These are phyloP conservation scores for Solanum pennellii DNA, from an alignment of 257 asterid species.

Conservation along the genomic window DNA sequence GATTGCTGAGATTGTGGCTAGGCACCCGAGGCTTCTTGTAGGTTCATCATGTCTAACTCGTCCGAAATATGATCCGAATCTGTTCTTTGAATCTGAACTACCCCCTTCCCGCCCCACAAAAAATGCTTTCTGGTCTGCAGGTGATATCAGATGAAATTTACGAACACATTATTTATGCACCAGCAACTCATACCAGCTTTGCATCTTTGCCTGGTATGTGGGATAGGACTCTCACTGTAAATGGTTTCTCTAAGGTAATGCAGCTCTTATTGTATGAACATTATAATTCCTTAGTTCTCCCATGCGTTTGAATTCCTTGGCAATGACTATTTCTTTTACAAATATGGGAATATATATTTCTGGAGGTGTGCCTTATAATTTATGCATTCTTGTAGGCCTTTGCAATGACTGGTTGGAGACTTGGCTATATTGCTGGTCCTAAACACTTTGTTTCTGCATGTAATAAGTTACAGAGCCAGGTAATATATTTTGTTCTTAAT, in stretches of 20 bases:
- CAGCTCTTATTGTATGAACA: background rate
- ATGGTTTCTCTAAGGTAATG: constrained; percentile 90
- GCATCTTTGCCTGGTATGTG: constrained; percentile 97
- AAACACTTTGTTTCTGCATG: constrained; percentile 90
- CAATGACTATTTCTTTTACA: background rate
- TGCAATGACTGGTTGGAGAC: constrained; percentile 99
- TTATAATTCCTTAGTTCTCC: background rate
- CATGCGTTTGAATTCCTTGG: background rate
- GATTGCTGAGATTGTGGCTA: constrained; percentile 77
- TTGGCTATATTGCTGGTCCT: constrained; percentile 93
- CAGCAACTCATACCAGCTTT: constrained; percentile 92
- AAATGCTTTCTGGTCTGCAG: constrained; percentile 19
- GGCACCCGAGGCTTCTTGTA: constrained; percentile 92
- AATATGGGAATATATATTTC: background rate
- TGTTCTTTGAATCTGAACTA: background rate
- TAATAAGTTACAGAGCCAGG: constrained; percentile 96
- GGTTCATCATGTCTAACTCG: constrained; percentile 7
- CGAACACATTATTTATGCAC: constrained; percentile 89
- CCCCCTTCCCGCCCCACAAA: background rate
- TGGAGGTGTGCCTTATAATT: background rate
- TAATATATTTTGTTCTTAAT: background rate
- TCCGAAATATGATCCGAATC: background rate
- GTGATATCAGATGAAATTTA: constrained; percentile 94
- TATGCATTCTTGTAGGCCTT: constrained; percentile 45
- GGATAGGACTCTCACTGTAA: constrained; percentile 89